Base-by-base conservation (phyloP, 805 yeast species). In the Candida maris region DNA sequence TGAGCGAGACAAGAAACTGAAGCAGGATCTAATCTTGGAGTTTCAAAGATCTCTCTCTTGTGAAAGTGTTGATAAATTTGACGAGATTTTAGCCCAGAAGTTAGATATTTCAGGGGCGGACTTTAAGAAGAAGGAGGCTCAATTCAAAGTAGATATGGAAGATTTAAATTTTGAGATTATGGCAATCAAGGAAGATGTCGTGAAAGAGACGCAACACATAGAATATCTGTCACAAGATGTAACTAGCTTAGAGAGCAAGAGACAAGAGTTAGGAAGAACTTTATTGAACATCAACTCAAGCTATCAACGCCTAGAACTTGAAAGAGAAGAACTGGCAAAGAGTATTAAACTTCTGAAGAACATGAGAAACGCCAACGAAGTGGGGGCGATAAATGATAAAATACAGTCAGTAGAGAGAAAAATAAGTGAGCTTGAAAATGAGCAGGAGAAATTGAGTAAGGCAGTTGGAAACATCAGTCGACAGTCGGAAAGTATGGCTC, bases 401-500 rank as follows among this genome's bases (percentile, higher is more conserved):
- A 65, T 79, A 2, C 61, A 60, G 14, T 45, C 52, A 0, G 64
- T 64, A 6, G 71, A 73, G 29, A 47, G 52, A 8, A 50, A 60
- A 22, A 57, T 77, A 6, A 32, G 56, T 2, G 27, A 51, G 3
- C 16, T 66, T 3, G 79, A 75, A 44, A 46, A 52, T 14, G 68
- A 70, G 16, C 51, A 79, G 8, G 93, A 85, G 7, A 67, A 65
- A 0, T 49, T 79, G 12, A 71, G 73, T 38, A 67, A 67, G 13
- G 70, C 75, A 15, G 64, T 85, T 10, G 52, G 73, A 4, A 59
- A 63, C 12, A 68, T 74, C 3, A 80, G 75, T 46, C 70, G 71
- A 47, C 81, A 76, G 49, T 65, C 83, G 1, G 88, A 79, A 32
- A 48, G 69, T 3, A 64, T 73, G 42, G 81, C 86, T 1, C 77